phyloP scores from a whole-genome alignment of 495 filamentous ascomycete species.

The Chlorociboria aeruginascens region DNA sequence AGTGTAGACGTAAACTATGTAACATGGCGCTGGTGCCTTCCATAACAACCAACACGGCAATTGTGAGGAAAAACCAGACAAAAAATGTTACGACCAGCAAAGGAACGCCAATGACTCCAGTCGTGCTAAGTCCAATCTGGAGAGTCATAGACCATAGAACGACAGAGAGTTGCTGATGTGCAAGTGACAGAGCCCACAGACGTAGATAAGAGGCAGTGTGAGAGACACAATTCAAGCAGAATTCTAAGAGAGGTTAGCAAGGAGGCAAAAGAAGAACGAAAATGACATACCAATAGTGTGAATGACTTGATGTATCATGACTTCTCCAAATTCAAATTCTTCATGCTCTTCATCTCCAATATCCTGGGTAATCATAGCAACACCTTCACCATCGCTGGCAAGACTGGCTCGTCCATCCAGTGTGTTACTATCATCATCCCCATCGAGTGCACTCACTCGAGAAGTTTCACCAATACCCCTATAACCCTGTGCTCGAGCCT shows the following conservation, averaged over 20 bases:
- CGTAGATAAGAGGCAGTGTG: slow-evolving; percentile 98
- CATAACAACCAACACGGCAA: slow-evolving; percentile 48
- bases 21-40: slow-evolving; percentile 84
- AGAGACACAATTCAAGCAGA: slow-evolving; percentile 97
- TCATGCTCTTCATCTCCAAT: slow-evolving; percentile 70
- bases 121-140: slow-evolving; percentile 53
- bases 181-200: slow-evolving; percentile 94
- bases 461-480: slow-evolving; percentile 81
- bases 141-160: slow-evolving; percentile 98
- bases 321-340: slow-evolving; percentile 91
- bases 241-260: slow-evolving; percentile 45
- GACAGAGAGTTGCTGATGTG: slow-evolving; percentile 92
- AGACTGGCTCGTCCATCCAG: slow-evolving; percentile 57
- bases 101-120: slow-evolving; percentile 58
- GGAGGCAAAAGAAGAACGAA: background rate
- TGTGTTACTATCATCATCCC: slow-evolving; percentile 55
- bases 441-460: slow-evolving; percentile 74
- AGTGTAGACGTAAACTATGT: slow-evolving; percentile 89
- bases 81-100: slow-evolving; percentile 70
- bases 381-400: slow-evolving; percentile 72
- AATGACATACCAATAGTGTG: slow-evolving; percentile 78
- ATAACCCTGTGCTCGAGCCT: slow-evolving; percentile 76
- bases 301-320: slow-evolving; percentile 98
- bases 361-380: slow-evolving; percentile 85
- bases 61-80: slow-evolving; percentile 73